Evolutionary conservation across 352 stramenopile genomes (phyloP), one percentile per base, ranked within the genome.

Genomic region (Pythium coloratum): DNA sequence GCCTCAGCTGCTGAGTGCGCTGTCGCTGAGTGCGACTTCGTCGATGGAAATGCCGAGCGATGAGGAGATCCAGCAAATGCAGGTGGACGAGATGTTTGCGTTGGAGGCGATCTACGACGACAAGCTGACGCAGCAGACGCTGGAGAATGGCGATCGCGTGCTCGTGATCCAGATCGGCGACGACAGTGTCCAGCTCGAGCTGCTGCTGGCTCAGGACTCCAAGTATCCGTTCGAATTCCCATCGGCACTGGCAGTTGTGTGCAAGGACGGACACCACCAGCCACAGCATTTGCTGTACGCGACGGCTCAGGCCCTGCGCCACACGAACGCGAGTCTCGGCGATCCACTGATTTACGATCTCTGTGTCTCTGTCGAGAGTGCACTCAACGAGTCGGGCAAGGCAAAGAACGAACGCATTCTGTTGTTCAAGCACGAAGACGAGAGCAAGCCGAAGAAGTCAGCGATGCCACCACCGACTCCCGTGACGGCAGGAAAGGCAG

Each of bases 71-170:
- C 40, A 75, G 10, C 71, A 75, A 16, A 69, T 81, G 66, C 85
- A 83, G 3, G 78, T 90, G 57, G 83, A 96, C 38, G 88, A 96
- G 38, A 69, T 92, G 5, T 86, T 94, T 40, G 88, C 83, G 13
- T 60, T 96, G 3, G 86, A 94, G 64, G 80, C 88, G 8, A 96
- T 96, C 53, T 96, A 93, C 62, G 86, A 92, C 47, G 81, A 95
- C 59, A 90, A 81, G 56, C 61, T 93, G 2, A 61, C 54, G 16
- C 66, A 81, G 10, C 56, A 69, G 24, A 56, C 54, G 14, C 53
- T 84, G 3, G 75, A 70, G 3, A 67, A 75, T 24, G 59, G 59
- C 14, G 50, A 67, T 3, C 74, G 88, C 9, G 24, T 81, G 26
- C 59, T 92, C 14, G 55, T 73, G 42, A 77, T 93, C 54, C 64